A percentile compares a stretch with the other conserved stretches of the same genome.
These are phyloP conservation scores for Pythium plurisporium DNA, from an alignment of 352 stramenopile species.

Conservation along the genomic window DNA sequence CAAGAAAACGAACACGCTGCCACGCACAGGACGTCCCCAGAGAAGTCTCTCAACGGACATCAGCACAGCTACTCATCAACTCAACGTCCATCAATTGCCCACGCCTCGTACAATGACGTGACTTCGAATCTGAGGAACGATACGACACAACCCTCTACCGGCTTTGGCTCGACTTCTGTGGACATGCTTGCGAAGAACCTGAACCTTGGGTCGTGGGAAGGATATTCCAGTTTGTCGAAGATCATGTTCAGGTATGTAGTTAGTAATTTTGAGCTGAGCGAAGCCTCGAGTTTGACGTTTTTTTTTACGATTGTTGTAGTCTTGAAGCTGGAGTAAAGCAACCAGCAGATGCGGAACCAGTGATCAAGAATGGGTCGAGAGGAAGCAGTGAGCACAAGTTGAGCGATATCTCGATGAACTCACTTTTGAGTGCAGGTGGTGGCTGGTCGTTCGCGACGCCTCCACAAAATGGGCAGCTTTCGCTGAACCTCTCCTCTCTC, in stretches of 20 bases:
- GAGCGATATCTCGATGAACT: slow-evolving; percentile 22
- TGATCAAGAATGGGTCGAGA: background rate
- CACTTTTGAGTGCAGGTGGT: slow-evolving; percentile 10
- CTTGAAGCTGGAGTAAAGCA: slow-evolving; percentile 27
- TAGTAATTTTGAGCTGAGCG: too few species aligned
- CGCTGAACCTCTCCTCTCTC: slow-evolving; percentile 50
- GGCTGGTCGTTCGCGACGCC: slow-evolving; percentile 13
- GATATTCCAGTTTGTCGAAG: slow-evolving; percentile 69
- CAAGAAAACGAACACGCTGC: background rate
- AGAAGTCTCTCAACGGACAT: background rate
- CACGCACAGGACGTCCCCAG: slow-evolving; percentile 5
- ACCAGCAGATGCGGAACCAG: background rate
- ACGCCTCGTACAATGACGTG: background rate
- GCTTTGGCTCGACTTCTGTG: slow-evolving; percentile 21
- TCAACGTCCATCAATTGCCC: background rate
- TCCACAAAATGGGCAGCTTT: slow-evolving; percentile 12
- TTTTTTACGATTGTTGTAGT: too few species aligned
- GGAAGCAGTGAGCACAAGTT: slow-evolving; percentile 16
- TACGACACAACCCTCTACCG: background rate
- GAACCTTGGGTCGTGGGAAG: slow-evolving; percentile 57
- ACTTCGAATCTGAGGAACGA: background rate
- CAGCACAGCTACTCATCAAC: background rate
- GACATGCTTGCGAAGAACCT: slow-evolving; percentile 37
- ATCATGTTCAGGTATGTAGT: slow-evolving; percentile 58
- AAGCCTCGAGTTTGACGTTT: too few species aligned